phyloP scores from a whole-genome alignment of 208 protist species.

The Leishmania mexicana region DNA sequence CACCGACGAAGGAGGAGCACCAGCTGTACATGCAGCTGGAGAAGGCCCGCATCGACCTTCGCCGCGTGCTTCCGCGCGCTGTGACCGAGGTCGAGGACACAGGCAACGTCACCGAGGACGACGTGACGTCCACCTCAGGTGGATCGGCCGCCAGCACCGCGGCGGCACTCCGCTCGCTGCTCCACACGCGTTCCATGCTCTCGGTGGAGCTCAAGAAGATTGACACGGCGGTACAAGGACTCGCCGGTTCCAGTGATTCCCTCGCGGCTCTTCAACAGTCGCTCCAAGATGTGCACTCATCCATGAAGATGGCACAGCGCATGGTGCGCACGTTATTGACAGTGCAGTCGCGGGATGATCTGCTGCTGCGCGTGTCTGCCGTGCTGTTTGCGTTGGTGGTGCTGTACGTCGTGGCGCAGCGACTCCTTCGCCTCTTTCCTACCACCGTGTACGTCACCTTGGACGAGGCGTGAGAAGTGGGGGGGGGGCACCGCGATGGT shows the following conservation, averaged over 20 bases:
- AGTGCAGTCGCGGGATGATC: constrained; percentile 67
- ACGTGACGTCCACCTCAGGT: constrained; percentile 16
- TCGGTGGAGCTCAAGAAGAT: constrained; percentile 79
- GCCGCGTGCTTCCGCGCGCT: constrained; percentile 47
- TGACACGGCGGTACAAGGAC: constrained; percentile 56
- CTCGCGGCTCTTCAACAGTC: constrained; percentile 50
- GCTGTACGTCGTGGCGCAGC: constrained; percentile 65
- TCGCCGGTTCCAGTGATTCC: constrained; percentile 52
- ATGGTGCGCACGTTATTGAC: constrained; percentile 58
- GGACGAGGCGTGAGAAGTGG: neutral
- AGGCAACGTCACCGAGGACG: constrained; percentile 2
- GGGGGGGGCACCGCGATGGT: neutral
- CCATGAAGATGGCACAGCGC: constrained; percentile 63
- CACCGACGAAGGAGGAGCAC: constrained; percentile 11
- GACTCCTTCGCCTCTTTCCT: constrained; percentile 75
- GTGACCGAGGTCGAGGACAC: constrained; percentile 43
- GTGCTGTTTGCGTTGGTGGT: constrained; percentile 65
- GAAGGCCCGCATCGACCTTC: constrained; percentile 43
- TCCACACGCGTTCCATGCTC: constrained; percentile 77
- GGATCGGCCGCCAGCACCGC: constrained; percentile 35
- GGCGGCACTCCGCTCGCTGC: constrained; percentile 68
- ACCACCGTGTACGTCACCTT: constrained; percentile 48
- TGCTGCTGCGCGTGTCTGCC: constrained; percentile 61
- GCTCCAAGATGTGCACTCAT: constrained; percentile 66
- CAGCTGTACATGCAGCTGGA: constrained; percentile 29